Percentiles rank a stretch among this genome's conserved stretches.
Conservation (phyloP, 441 rosid species). For the Gossypium gossypioides region DNA sequence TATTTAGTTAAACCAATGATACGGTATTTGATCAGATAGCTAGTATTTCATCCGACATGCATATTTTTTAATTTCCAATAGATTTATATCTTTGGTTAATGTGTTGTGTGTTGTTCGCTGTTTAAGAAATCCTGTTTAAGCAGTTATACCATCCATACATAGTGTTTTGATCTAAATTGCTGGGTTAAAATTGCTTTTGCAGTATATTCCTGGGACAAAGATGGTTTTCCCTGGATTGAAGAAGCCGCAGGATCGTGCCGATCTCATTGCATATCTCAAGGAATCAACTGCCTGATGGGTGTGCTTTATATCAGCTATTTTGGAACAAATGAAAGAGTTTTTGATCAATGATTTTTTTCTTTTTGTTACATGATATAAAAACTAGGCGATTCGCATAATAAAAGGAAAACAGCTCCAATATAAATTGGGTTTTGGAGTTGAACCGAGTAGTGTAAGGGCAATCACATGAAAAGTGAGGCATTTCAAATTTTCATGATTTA, state of each 20-base stretch:
- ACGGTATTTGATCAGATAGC: too few species aligned
- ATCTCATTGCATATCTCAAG: slow-evolving; percentile 51
- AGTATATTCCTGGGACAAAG: slow-evolving; percentile 55
- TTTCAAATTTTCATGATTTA: neutral
- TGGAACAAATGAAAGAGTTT: neutral
- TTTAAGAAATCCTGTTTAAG: too few species aligned
- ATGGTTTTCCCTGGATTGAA: slow-evolving; percentile 62
- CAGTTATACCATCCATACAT: too few species aligned
- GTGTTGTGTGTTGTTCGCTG: too few species aligned
- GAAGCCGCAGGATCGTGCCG: slow-evolving; percentile 52
- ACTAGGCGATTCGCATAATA: slow-evolving; percentile 3
- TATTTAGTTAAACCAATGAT: too few species aligned
- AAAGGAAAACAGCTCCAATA: neutral
- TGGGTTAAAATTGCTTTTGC: slow-evolving; percentile 8
- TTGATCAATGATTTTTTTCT: neutral
- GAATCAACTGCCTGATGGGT: slow-evolving; percentile 34
- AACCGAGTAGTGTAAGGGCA: neutral
- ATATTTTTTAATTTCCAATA: too few species aligned
- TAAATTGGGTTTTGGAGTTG: neutral
- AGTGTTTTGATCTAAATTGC: neutral
- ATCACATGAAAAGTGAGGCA: neutral
- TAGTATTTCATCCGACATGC: too few species aligned
- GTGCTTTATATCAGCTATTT: slow-evolving; percentile 2
- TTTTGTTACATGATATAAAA: neutral
- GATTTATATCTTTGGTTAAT: too few species aligned